Conservation (phyloP, 495 filamentous ascomycete genomes). For the Xylaria bambusicola region DNA sequence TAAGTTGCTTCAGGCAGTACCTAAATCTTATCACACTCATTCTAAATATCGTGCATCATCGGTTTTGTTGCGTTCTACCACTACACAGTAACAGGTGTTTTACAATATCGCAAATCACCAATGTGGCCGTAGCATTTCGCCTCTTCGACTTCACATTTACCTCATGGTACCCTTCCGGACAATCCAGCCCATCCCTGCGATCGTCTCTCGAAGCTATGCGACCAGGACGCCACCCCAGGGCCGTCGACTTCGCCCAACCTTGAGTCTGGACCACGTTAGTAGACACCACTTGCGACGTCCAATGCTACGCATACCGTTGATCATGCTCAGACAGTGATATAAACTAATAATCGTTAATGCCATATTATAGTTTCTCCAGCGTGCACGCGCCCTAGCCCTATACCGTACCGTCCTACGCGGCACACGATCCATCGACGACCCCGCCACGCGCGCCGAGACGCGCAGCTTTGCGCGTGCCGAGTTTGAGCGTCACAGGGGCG, state of each 20-base stretch:
- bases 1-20: too few relatives aligned
- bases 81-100: not conserved
- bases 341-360: constrained; percentile 13
- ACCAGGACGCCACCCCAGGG: constrained; percentile 31
- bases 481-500: constrained; percentile 70
- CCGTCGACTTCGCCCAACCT: constrained; percentile 39
- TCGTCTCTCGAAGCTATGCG: constrained; percentile 43
- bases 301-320: not conserved
- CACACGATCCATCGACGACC: constrained; percentile 51
- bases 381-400: constrained; percentile 54
- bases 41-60: not conserved
- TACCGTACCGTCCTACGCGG: constrained; percentile 61
- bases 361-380: constrained; percentile 59
- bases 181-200: constrained; percentile 14
- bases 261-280: constrained; percentile 56
- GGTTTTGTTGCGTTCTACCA: not conserved
- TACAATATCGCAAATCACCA: not conserved
- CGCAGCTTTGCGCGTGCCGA: constrained; percentile 70
- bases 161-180: constrained; percentile 13
- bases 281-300: not conserved
- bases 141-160: not conserved
- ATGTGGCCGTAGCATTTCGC: constrained; percentile 5
- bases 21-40: constrained; percentile 3
- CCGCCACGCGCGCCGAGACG: constrained; percentile 63
- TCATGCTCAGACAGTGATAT: not conserved